Percentiles rank a stretch among this genome's conserved stretches.
These are phyloP conservation scores for Ophiognomonia clavigignenti-juglandacearum DNA, from an alignment of 2,329 filamentous ascomycete genomes.

Conservation along the genomic window DNA sequence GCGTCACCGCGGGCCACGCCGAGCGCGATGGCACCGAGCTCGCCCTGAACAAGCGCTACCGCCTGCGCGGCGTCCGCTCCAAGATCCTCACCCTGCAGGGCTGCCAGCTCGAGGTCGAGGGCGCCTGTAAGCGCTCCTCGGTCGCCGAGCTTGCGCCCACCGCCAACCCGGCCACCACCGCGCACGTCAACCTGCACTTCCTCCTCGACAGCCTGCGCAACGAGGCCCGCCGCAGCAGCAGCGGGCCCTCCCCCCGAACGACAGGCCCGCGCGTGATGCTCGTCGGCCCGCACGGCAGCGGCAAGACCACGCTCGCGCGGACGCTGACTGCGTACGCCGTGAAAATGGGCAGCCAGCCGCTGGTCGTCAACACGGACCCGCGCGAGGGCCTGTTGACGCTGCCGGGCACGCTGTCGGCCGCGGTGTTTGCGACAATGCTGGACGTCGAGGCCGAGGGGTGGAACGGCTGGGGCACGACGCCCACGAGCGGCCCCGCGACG, in stretches of 20 bases:
- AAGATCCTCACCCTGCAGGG: conserved; percentile 92
- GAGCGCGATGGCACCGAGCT: conserved; percentile 96
- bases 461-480: conserved; percentile 83
- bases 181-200: conserved; percentile 83
- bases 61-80: conserved; percentile 75
- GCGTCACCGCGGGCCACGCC: conserved; percentile 75
- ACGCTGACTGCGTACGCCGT: conserved; percentile 76
- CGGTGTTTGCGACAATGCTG: conserved; percentile 81
- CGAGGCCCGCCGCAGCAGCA: conserved; percentile 41
- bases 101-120: conserved; percentile 75
- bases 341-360: conserved; percentile 66
- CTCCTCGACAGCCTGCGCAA: conserved; percentile 68
- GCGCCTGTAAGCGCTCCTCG: conserved; percentile 47
- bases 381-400: conserved; percentile 73
- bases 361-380: conserved; percentile 82
- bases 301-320: conserved; percentile 79
- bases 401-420: conserved; percentile 78
- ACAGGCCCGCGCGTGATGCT: conserved; percentile 80
- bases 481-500: conserved; percentile 82
- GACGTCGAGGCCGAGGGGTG: conserved; percentile 69
- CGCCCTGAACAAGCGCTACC: conserved; percentile 72
- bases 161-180: conserved; percentile 74
- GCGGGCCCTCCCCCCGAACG: conserved; percentile 30
- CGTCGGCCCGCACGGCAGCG: conserved; percentile 70
- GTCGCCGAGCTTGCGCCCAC: conserved; percentile 56